Percentiles rank a stretch among this genome's conserved stretches.
These are phyloP conservation scores for Sporothrix variecibatus DNA, from an alignment of 2,329 filamentous ascomycete genomes.

Conservation along the genomic window DNA sequence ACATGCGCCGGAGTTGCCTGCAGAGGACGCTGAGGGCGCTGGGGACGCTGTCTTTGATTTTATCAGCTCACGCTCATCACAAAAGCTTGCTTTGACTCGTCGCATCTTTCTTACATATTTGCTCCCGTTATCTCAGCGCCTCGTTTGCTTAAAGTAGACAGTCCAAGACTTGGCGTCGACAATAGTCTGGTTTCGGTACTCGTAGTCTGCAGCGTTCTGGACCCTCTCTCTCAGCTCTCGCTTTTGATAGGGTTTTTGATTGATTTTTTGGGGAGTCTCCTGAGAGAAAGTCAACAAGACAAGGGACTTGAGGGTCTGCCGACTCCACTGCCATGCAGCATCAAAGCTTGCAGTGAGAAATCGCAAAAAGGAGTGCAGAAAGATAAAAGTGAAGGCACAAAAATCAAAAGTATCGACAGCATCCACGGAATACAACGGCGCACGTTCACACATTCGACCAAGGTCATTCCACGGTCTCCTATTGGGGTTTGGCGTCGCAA, in stretches of 20 bases:
- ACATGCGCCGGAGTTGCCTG: neutral
- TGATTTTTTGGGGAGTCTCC: neutral
- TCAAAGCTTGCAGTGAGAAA: neutral
- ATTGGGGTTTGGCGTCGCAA: slow-evolving; percentile 2
- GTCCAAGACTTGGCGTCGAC: neutral
- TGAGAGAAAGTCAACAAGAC: neutral
- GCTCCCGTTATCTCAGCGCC: neutral
- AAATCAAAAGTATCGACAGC: neutral
- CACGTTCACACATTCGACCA: neutral
- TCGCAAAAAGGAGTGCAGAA: neutral
- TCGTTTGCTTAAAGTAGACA: neutral
- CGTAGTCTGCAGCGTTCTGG: neutral
- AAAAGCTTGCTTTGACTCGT: neutral
- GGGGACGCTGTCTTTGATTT: neutral
- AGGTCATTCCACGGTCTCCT: neutral
- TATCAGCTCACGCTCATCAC: neutral
- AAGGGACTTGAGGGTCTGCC: too few species aligned
- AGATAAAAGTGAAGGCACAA: neutral
- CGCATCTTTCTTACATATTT: neutral
- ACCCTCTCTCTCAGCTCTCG: neutral
- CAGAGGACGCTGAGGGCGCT: too few species aligned
- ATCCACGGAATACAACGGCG: neutral
- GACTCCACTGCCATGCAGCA: neutral
- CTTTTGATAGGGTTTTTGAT: neutral
- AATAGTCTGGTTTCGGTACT: neutral